These are phyloP conservation scores for Botryotinia narcissicola DNA, from an alignment of 2,329 filamentous ascomycete species.

Conservation along the genomic window DNA sequence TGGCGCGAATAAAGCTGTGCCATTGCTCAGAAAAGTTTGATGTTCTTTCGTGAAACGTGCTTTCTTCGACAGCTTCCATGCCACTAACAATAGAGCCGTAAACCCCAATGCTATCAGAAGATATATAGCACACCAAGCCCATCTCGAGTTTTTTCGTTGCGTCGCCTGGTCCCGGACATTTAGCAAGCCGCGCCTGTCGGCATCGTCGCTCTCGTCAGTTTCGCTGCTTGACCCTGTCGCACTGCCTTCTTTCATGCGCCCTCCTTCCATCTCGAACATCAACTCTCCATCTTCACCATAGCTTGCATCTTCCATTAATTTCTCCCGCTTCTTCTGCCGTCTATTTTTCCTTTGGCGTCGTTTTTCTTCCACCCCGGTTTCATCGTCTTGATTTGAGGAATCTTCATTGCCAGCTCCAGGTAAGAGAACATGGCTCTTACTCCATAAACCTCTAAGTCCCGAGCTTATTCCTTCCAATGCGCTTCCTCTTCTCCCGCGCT, in stretches of 20 bases:
- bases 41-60: slow-evolving; percentile 40
- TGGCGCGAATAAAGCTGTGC: slow-evolving; percentile 82
- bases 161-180: slow-evolving; percentile 46
- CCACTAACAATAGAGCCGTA: slow-evolving; percentile 53
- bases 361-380: slow-evolving; percentile 30
- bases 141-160: slow-evolving; percentile 52
- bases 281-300: slow-evolving; percentile 70
- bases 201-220: slow-evolving; percentile 57
- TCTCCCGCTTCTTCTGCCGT: slow-evolving; percentile 49
- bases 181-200: slow-evolving; percentile 53
- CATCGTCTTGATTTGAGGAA: background rate
- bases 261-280: slow-evolving; percentile 87
- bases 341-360: slow-evolving; percentile 51
- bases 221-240: slow-evolving; percentile 61
- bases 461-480: slow-evolving; percentile 36
- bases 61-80: slow-evolving; percentile 57
- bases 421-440: slow-evolving; percentile 34
- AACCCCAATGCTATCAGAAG: slow-evolving; percentile 53
- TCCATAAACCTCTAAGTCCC: slow-evolving; percentile 43
- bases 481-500: slow-evolving; percentile 30
- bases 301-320: slow-evolving; percentile 51
- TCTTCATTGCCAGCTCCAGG: slow-evolving; percentile 35
- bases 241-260: slow-evolving; percentile 65
- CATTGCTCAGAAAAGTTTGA: slow-evolving; percentile 62
- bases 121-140: slow-evolving; percentile 54